Percentiles rank a stretch among this genome's conserved stretches.
Conservation (phyloP, 2,329 filamentous ascomycete genomes). For the Monosporascus sp. region DNA sequence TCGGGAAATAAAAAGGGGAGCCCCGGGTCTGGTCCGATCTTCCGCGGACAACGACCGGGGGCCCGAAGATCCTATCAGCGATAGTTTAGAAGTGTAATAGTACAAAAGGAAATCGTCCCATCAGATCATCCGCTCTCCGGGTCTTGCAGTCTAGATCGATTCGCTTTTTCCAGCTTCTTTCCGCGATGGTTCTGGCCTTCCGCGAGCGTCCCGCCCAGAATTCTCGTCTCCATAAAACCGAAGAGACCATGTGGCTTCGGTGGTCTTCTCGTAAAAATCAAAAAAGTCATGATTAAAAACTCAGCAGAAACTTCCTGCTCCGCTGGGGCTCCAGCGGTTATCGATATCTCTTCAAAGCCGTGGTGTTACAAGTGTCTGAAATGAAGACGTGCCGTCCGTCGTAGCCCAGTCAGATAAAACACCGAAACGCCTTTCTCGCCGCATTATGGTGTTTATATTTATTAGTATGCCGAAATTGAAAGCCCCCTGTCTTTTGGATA, state of each 20-base stretch:
- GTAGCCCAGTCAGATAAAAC: slow-evolving; percentile 1
- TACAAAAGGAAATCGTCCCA: slow-evolving; percentile 11
- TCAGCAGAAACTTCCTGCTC: too few species aligned
- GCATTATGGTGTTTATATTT: slow-evolving; percentile 17
- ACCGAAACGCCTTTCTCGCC: slow-evolving; percentile 14
- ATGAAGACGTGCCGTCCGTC: background rate
- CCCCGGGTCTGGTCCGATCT: background rate
- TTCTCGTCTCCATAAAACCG: slow-evolving; percentile 2
- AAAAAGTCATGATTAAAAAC: background rate
- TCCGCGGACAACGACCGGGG: slow-evolving; percentile 6
- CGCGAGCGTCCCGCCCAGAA: background rate
- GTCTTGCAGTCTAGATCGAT: slow-evolving; percentile 11
- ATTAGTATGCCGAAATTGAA: background rate
- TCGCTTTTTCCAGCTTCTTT: slow-evolving; percentile 1
- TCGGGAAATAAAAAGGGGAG: too few species aligned
- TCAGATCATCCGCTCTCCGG: slow-evolving; percentile 7
- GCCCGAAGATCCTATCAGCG: slow-evolving; percentile 15
- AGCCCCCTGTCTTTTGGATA: background rate
- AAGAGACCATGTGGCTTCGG: slow-evolving; percentile 5
- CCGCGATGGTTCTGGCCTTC: background rate
- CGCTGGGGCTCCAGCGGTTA: too few species aligned
- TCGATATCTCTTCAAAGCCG: too few species aligned
- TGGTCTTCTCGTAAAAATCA: background rate
- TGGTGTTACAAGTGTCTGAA: background rate
- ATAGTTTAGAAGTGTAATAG: slow-evolving; percentile 24